phyloP scores from a whole-genome alignment of 2,329 filamentous ascomycete species.

The Aspergillus sp. region DNA sequence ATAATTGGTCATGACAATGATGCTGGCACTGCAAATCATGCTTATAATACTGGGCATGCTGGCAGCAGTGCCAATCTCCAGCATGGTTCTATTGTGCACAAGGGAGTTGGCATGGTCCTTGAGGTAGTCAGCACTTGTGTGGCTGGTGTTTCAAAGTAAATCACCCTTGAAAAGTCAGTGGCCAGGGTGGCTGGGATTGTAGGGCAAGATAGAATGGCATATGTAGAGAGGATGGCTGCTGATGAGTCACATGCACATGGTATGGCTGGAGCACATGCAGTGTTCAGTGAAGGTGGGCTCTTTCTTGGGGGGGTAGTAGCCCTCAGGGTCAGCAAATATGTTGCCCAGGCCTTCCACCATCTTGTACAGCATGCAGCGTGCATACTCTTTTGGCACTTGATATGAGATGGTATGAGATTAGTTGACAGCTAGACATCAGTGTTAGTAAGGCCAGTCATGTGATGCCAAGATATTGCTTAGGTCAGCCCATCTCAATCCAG shows the following conservation, averaged over 20 bases:
- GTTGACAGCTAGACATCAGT: too few relatives aligned
- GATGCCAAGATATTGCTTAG: too few relatives aligned
- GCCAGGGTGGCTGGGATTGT: neutral
- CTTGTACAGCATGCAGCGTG: too few relatives aligned
- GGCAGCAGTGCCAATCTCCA: conserved; percentile 83
- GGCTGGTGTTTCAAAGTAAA: conserved; percentile 82
- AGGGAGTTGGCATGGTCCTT: conserved; percentile 56
- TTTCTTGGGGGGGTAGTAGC: conserved; percentile 70
- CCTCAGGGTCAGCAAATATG: conserved; percentile 77
- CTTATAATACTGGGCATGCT: conserved; percentile 75
- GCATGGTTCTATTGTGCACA: conserved; percentile 60
- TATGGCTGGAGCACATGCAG: conserved; percentile 57
- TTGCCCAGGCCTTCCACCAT: too few relatives aligned
- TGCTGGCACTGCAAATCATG: conserved; percentile 61
- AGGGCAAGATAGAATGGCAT: conserved; percentile 24
- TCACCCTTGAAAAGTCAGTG: conserved; percentile 53
- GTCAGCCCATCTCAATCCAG: too few relatives aligned
- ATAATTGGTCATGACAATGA: conserved; percentile 75
- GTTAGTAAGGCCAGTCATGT: too few relatives aligned
- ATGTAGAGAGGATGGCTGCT: conserved; percentile 82
- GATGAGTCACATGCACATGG: conserved; percentile 66
- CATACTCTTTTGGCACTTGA: too few relatives aligned
- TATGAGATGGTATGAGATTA: too few relatives aligned
- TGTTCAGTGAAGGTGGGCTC: conserved; percentile 66
- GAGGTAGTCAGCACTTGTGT: conserved; percentile 68